Percentiles rank a stretch among this genome's conserved stretches.
Conservation (phyloP, 306 rosid species). For the Rubus parviflorus region DNA sequence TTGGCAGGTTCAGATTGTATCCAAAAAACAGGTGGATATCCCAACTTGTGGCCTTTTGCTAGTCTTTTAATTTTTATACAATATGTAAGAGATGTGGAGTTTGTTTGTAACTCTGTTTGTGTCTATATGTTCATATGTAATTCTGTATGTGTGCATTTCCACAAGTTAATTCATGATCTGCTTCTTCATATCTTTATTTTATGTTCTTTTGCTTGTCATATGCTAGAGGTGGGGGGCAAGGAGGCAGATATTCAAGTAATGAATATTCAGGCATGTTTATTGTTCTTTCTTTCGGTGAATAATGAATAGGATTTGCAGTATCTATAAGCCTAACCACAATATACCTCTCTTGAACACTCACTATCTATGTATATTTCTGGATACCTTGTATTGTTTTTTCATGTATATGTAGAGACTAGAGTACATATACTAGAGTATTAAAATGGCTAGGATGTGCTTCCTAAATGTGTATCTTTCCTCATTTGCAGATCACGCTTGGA, state of each 20-base stretch:
- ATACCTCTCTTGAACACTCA: no score
- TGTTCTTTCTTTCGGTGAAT: no score
- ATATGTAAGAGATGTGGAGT: neutral
- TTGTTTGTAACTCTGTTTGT: neutral
- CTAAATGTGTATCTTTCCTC: no score
- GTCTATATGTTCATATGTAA: neutral
- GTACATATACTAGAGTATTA: no score
- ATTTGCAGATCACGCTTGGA: no score
- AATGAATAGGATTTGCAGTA: no score
- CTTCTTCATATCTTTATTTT: neutral
- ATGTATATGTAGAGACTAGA: no score
- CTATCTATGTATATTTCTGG: no score
- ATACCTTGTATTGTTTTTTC: no score
- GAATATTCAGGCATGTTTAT: no score
- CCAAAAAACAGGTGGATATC: slow-evolving; percentile 77
- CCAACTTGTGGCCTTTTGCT: slow-evolving; percentile 18
- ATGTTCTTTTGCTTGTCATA: neutral
- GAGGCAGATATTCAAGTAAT: neutral
- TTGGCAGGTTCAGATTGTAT: slow-evolving; percentile 98
- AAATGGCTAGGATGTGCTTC: no score
- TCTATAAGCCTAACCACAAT: no score
- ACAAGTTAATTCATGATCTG: neutral
- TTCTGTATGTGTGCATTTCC: neutral
- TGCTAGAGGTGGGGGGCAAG: neutral
- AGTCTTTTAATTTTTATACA: neutral